phyloP scores from a whole-genome alignment of 192 early-diverging fungal genomes.

The Podila epicladia region DNA sequence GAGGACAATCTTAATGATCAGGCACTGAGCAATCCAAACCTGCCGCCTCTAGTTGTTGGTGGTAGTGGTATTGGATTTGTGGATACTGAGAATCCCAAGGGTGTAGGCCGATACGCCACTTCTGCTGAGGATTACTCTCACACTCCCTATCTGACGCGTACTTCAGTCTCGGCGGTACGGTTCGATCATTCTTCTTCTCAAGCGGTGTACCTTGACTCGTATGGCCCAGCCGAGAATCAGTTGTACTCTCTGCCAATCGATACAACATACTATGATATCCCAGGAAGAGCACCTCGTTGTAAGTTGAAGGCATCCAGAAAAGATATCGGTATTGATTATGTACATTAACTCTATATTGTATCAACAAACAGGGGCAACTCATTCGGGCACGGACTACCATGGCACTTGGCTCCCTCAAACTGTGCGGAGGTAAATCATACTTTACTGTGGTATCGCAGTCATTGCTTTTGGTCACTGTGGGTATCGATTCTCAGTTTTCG shows the following conservation, averaged over 20 bases:
- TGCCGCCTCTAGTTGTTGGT: background rate
- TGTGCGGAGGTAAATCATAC: slow-evolving; percentile 64
- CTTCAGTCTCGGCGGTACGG: slow-evolving; percentile 56
- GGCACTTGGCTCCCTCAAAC: slow-evolving; percentile 96
- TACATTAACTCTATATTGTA: background rate
- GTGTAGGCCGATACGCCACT: slow-evolving; percentile 58
- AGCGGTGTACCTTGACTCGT: slow-evolving; percentile 60
- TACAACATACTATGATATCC: slow-evolving; percentile 90
- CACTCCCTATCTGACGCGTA: slow-evolving; percentile 72
- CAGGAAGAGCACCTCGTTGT: slow-evolving; percentile 90
- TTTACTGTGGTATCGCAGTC: background rate
- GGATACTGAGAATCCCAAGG: slow-evolving; percentile 12
- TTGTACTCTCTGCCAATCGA: slow-evolving; percentile 82
- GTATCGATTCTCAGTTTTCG: background rate
- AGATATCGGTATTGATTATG: background rate
- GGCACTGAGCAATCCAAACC: background rate
- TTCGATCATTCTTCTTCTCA: slow-evolving; percentile 61
- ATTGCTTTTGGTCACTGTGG: too few species aligned
- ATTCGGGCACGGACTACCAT: slow-evolving; percentile 93
- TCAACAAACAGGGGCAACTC: slow-evolving; percentile 67
- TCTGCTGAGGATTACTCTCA: slow-evolving; percentile 75
- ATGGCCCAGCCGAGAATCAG: slow-evolving; percentile 74
- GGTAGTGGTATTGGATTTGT: background rate
- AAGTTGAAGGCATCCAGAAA: background rate
- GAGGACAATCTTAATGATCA: background rate